These are phyloP conservation scores for Gossypium bickii DNA, from an alignment of 345 rosid genomes.

Conservation along the genomic window DNA sequence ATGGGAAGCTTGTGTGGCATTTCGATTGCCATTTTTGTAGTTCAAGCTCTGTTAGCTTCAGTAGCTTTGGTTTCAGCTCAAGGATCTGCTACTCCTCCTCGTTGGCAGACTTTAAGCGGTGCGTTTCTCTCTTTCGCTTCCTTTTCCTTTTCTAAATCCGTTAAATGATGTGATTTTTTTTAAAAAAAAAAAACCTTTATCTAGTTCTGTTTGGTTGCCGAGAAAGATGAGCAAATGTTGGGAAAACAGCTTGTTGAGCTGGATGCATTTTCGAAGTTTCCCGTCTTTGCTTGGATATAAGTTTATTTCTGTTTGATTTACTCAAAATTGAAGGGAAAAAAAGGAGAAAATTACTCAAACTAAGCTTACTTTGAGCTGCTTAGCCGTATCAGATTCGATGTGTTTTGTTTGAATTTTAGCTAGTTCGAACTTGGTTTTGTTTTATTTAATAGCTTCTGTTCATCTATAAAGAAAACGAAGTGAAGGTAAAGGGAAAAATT, in stretches of 20 bases:
- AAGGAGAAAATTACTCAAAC: background rate
- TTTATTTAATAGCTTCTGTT: too few relatives aligned
- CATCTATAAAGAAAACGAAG: background rate
- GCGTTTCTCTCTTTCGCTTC: conserved; percentile 8
- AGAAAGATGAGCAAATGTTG: background rate
- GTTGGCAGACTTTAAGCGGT: conserved; percentile 60
- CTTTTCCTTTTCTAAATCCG: background rate
- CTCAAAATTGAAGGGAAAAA: background rate
- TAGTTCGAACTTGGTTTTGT: too few relatives aligned
- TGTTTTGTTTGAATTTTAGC: background rate
- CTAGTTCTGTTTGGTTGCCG: background rate
- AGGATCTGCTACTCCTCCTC: conserved; percentile 40
- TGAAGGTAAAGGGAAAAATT: background rate
- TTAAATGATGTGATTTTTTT: background rate
- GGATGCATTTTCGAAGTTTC: background rate
- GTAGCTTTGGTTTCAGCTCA: conserved; percentile 50
- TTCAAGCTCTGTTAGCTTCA: conserved; percentile 25
- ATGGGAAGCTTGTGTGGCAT: conserved; percentile 35
- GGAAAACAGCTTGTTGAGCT: conserved; percentile 7
- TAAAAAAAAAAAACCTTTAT: background rate
- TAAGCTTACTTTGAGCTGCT: background rate
- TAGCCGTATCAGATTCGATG: background rate
- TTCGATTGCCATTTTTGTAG: conserved; percentile 21
- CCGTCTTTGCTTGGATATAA: background rate
- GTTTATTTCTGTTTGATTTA: conserved; percentile 8